Conservation (phyloP, 805 yeast genomes). For the Candida alai region DNA sequence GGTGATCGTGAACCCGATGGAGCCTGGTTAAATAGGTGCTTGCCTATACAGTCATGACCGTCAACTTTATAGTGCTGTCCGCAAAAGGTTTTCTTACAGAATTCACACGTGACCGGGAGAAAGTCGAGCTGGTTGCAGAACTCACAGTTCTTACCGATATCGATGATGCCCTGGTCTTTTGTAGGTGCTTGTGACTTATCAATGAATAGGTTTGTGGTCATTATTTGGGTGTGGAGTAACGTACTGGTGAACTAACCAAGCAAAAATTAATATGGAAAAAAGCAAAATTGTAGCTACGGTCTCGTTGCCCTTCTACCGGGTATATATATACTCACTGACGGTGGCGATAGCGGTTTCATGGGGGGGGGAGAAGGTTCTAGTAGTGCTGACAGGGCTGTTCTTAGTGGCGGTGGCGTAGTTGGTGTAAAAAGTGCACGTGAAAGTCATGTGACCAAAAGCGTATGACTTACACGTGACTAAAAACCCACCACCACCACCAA, state of each 20-base stretch:
- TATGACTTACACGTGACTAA: too few relatives aligned
- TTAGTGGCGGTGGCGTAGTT: too few relatives aligned
- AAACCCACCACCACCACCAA: too few relatives aligned
- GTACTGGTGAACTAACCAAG: too few relatives aligned
- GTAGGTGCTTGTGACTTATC: constrained; percentile 17
- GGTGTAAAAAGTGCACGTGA: too few relatives aligned
- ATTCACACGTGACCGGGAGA: constrained; percentile 53
- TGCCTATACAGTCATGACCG: constrained; percentile 29
- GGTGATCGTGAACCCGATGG: constrained; percentile 1
- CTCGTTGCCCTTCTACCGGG: too few relatives aligned
- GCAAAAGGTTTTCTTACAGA: constrained; percentile 45
- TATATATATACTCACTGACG: too few relatives aligned
- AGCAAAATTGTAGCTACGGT: too few relatives aligned
- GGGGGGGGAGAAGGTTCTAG: too few relatives aligned
- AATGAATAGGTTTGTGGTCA: constrained; percentile 16
- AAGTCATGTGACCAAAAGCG: too few relatives aligned
- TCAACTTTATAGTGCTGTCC: constrained; percentile 43
- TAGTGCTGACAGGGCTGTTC: too few relatives aligned
- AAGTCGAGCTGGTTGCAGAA: constrained; percentile 54
- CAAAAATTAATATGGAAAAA: too few relatives aligned
- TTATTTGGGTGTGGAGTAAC: constrained; percentile 1
- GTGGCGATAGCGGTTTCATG: constrained; percentile 1
- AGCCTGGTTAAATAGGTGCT: constrained; percentile 6
- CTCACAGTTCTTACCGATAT: constrained; percentile 56
- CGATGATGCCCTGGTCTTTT: constrained; percentile 39